Base-by-base conservation (phyloP, 2,329 filamentous ascomycete species). In the Catunica adiposa region DNA sequence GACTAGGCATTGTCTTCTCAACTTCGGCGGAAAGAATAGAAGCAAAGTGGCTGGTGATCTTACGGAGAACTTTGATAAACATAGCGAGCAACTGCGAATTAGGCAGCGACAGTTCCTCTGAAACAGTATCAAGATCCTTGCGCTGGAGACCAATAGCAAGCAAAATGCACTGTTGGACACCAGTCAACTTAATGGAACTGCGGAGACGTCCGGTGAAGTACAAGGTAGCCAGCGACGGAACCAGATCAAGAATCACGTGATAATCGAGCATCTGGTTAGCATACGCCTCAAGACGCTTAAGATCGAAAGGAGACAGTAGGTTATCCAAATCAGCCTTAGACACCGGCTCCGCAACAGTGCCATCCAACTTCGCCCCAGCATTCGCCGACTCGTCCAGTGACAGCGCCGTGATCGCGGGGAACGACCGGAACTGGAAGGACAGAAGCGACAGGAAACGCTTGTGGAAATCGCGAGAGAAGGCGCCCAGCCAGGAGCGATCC, bases 191-290 rank as follows among this genome's bases (percentile, higher is more conserved):
- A 62, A 95, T 75, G 52, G 74, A 73, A 37, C 71, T 68, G 62
- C 76, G 80, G 17, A 97, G 73, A 8, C 82, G 80, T 51, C 87
- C 86, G 0, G 80, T 82, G 69, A 98, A 98, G 73, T 90, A 96
- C 25, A 94, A 77, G 23, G 76, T 75, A 1, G 92, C 84, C 60
- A 98, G 81, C 1, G 76, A 78, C 0, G 92, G 92, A 56, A 98
- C 76, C 64, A 98, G 79, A 66, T 98, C 94, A 26, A 97, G 77
- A 56, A 98, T 92, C 62, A 96, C 89, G 65, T 96, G 94, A 72
- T 97, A 95, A 69, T 98, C 94, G 44, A 98, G 80, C 77, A 96
- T 86, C 69, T 94, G 95, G 69, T 94, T 94, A 15, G 92, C 87
- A 64, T 98, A 98, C 46, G 86, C 89, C 66, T 96, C 90, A 2